These are phyloP conservation scores for Nakazawaea anatomiae DNA, from an alignment of 805 yeast genomes.

Conservation along the genomic window DNA sequence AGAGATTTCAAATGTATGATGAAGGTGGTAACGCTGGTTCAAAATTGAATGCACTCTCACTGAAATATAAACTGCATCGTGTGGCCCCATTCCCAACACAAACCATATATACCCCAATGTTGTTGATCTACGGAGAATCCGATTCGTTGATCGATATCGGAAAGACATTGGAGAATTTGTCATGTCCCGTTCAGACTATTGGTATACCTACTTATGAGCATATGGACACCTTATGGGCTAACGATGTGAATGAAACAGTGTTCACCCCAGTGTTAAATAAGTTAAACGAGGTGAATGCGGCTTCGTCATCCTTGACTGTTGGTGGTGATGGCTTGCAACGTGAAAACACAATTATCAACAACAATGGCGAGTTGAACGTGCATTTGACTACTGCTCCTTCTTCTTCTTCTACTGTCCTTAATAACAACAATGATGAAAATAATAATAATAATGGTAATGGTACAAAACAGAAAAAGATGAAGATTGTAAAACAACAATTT, in stretches of 20 bases:
- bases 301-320: no score
- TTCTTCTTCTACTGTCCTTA: no score
- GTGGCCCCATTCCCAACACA: slow-evolving; percentile 50
- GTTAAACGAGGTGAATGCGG: background rate
- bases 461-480: background rate
- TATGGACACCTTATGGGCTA: slow-evolving; percentile 86
- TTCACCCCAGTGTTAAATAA: slow-evolving; percentile 18
- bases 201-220: slow-evolving; percentile 77
- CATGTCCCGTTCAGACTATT: slow-evolving; percentile 31
- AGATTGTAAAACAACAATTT: background rate
- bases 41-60: slow-evolving; percentile 24
- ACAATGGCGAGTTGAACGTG: no score
- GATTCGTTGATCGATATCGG: slow-evolving; percentile 88
- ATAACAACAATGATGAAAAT: no score
- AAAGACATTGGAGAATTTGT: slow-evolving; percentile 46
- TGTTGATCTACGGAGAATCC: slow-evolving; percentile 70
- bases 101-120: slow-evolving; percentile 48
- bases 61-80: slow-evolving; percentile 26
- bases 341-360: no score
- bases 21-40: slow-evolving; percentile 35
- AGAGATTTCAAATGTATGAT: slow-evolving; percentile 84
- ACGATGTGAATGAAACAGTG: slow-evolving; percentile 46
- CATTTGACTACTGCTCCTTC: no score
- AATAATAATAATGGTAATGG: no score
- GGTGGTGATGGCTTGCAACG: no score